Evolutionary conservation across 352 stramenopile genomes (phyloP), one percentile per base, ranked within the genome.

Genomic region (Albugo candida): DNA sequence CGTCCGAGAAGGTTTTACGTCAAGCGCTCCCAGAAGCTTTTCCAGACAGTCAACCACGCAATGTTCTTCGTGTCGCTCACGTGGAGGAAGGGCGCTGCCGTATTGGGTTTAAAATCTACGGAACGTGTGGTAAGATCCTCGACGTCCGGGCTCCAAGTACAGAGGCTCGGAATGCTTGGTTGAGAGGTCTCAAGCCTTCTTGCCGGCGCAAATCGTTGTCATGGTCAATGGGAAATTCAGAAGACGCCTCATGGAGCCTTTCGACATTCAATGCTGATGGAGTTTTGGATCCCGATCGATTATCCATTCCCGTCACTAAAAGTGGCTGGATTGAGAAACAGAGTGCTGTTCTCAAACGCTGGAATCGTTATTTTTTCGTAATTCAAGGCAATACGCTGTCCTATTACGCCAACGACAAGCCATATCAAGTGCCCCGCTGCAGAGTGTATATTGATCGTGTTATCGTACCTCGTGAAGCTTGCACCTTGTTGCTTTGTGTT

Each of bases 281-380:
- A 50, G 54, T 66, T 24, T 54, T 54, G 24, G 63, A 60, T 8
- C 61, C 73, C 18, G 70, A 81, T n/a, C 63, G 67, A n/a, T 49
- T 72, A 44, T 79, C 67, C 6, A 73, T 84, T 46, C 55, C 58
- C 18, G 62, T 80, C 52, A 54, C 55, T 20, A 79, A 76, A 47
- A 72, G 60, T 39, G 72, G 72, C 17, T 84, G 72, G 72, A 60
- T 84, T 46, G 16, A 48, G 6, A 35, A 37, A 17, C 43, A 48
- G 43, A 18, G 16, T 35, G 17, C n/a, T 10, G 38, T 43, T 10
- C 20, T 43, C 17, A 43, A 19, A 24, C 59, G 72, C 34, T 84
- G 69, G 72, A 67, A 71, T 36, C 58, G 63, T 13, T 80, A 83
- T 52, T 85, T 83, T 39, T 85, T 82, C 53, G 72, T 85, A 18